Evolutionary conservation across 345 rosid genomes (phyloP), one percentile per base, ranked within the genome.

Genomic region (Lepidium aucheri): DNA sequence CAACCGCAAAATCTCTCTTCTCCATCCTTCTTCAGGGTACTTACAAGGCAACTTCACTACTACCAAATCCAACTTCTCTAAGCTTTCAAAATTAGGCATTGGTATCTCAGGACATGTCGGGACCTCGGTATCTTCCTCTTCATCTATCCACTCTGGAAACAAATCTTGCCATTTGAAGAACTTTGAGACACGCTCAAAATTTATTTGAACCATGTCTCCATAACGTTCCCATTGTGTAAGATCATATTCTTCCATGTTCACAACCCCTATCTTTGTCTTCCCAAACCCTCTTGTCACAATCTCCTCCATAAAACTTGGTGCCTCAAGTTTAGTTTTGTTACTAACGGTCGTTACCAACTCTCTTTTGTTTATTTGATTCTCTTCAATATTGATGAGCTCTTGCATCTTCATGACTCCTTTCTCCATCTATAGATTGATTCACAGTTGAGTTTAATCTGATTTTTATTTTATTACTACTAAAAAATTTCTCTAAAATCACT

Each of bases 111-210:
- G 97, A 61, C 97, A 94, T 9, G 78, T 36, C 0, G 89, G 80
- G 13, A 77, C 85, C 3, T 86, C 88, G 0, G 63, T 74, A 11
- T 88, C 91, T 77, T 94, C 99, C 61, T 94, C 97, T 80, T 94
- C 97, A 11, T 94, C 96, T 33, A 94, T 94, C 99, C 97, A 94
- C 68, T 94, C 97, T 0, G 97, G 99, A 68, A 90, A 94, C 60
- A 94, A 65, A 60, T 88, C 83, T 51, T 77, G 74, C 97, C 97
- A 94, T 69, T 77, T 70, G 41, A 90, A 84, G 6, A 75, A 47
- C 56, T 82, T 67, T 1, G 97, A 84, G 22, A 86, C 95, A 41
- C 43, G 79, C 53, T 86, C 89, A 45, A 78, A 90, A 15, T 7
- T 22, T 51, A 94, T 67, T 0, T 79, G 82, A 33, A 85, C 54